Percentiles rank a stretch among this genome's conserved stretches.
phyloP scores from a whole-genome alignment of 148 eudicot species.

The Selenicereus undatus region DNA sequence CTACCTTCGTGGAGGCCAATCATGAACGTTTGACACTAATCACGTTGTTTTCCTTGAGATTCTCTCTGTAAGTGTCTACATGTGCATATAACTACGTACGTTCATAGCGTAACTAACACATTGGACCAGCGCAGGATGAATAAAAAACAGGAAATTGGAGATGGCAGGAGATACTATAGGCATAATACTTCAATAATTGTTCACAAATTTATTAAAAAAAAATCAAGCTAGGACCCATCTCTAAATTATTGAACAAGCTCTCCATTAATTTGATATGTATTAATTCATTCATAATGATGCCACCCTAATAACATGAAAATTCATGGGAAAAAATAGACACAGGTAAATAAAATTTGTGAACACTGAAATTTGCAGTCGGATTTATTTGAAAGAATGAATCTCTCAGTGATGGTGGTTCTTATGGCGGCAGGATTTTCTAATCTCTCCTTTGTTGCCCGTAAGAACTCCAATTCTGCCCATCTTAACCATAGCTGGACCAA shows the following conservation, averaged over 20 bases:
- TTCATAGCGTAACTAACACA: background rate
- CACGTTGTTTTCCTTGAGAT: too few species aligned
- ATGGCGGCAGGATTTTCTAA: constrained; percentile 45
- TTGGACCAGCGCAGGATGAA: background rate
- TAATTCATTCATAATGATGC: too few species aligned
- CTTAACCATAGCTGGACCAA: constrained; percentile 62
- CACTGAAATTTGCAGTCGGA: background rate
- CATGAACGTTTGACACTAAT: too few species aligned
- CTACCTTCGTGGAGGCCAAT: too few species aligned
- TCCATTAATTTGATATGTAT: background rate
- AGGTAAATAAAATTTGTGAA: too few species aligned
- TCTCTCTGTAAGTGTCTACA: background rate
- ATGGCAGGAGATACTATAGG: too few species aligned
- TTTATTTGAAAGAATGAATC: background rate
- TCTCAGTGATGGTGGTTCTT: constrained; percentile 23
- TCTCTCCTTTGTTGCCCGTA: constrained; percentile 49
- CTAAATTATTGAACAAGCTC: background rate
- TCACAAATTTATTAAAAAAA: background rate
- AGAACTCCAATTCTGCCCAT: constrained; percentile 52
- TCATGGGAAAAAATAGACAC: too few species aligned
- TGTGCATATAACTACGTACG: background rate
- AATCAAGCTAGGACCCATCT: background rate
- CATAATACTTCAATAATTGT: background rate
- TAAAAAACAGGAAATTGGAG: background rate
- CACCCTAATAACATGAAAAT: too few species aligned